Percentiles rank a stretch among this genome's conserved stretches.
phyloP scores from a whole-genome alignment of 495 filamentous ascomycete genomes.

The Talaromyces trachyspermus region DNA sequence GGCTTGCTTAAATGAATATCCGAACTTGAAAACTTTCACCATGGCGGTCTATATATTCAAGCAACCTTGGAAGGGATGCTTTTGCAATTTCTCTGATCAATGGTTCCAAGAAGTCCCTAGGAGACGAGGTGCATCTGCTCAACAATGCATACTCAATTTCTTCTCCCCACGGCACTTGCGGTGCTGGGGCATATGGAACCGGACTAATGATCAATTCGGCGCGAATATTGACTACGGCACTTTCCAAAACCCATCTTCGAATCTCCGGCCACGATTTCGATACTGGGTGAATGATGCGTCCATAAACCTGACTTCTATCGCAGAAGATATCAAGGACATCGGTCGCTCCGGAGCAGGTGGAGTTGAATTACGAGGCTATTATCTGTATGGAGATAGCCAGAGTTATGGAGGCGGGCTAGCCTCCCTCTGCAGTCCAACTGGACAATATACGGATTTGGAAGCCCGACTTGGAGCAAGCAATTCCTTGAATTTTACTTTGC shows the following conservation, averaged over 20 bases:
- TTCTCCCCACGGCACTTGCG: constrained; percentile 60
- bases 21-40: no score
- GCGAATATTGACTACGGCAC: constrained; percentile 41
- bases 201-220: constrained; percentile 49
- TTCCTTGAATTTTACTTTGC: no score
- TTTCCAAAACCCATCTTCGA: constrained; percentile 19
- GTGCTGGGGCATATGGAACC: constrained; percentile 51
- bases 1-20: no score
- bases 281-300: constrained; percentile 33
- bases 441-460: background rate
- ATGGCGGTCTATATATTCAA: background rate
- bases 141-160: constrained; percentile 43
- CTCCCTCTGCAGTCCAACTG: background rate
- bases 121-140: background rate
- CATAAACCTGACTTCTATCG: background rate
- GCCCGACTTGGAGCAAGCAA: background rate
- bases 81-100: background rate
- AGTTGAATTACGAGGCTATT: background rate
- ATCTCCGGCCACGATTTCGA: constrained; percentile 26
- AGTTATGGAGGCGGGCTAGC: background rate
- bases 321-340: background rate
- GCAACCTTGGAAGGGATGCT: background rate
- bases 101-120: background rate
- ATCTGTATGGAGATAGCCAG: background rate
- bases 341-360: background rate